These are phyloP conservation scores for Schwanniomyces polymorphus DNA, from an alignment of 805 yeast genomes.

Conservation along the genomic window DNA sequence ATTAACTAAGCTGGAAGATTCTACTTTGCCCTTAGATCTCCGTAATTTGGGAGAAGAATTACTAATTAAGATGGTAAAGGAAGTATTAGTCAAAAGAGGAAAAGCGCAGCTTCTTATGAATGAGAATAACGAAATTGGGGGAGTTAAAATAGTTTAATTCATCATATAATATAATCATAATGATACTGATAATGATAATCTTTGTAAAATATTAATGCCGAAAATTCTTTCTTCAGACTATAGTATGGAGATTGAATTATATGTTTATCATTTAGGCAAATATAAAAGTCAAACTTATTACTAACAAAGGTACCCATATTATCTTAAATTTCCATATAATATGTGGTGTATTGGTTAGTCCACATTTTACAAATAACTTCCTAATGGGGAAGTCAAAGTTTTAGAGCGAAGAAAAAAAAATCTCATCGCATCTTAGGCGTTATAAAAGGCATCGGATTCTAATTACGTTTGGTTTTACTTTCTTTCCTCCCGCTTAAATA, in stretches of 20 bases:
- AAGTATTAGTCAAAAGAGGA: slow-evolving; percentile 61
- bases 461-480: slow-evolving; percentile 7
- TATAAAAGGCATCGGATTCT: slow-evolving; percentile 2
- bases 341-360: slow-evolving; percentile 23
- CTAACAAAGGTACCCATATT: slow-evolving; percentile 8
- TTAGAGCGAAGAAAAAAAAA: slow-evolving; percentile 6
- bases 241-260: background rate
- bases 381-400: slow-evolving; percentile 15
- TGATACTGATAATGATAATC: no score
- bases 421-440: slow-evolving; percentile 4
- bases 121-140: slow-evolving; percentile 61
- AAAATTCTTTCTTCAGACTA: background rate
- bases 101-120: slow-evolving; percentile 73
- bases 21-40: slow-evolving; percentile 56
- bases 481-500: slow-evolving; percentile 48
- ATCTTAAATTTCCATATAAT: background rate
- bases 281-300: background rate
- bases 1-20: slow-evolving; percentile 61
- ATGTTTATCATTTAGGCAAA: slow-evolving; percentile 3
- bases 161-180: background rate
- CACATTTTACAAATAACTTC: slow-evolving; percentile 12
- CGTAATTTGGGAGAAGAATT: slow-evolving; percentile 59
- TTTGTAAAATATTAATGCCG: background rate
- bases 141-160: slow-evolving; percentile 65
- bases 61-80: slow-evolving; percentile 51